A percentile compares a stretch with the other conserved stretches of the same genome.
Evolutionary conservation across 2,329 filamentous ascomycete genomes (phyloP).

Genomic region (Aureobasidium sp.): DNA sequence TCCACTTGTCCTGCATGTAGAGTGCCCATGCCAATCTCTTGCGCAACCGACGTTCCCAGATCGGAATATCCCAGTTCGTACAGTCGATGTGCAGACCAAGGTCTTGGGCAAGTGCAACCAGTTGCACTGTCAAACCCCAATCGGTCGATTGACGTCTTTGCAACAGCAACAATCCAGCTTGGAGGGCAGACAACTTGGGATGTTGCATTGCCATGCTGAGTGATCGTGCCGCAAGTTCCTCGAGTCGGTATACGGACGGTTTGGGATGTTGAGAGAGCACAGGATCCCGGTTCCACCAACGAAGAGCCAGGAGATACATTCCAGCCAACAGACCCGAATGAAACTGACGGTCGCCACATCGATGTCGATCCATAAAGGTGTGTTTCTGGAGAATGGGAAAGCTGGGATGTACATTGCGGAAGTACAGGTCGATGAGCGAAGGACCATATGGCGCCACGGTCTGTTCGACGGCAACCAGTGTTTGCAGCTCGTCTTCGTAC

Average conservation of each 20-base stretch:
- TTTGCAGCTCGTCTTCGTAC: slow-evolving; percentile 61
- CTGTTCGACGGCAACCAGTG: slow-evolving; percentile 66
- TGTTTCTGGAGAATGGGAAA: slow-evolving; percentile 79
- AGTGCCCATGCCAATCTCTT: slow-evolving; percentile 85
- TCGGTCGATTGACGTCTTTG: slow-evolving; percentile 71
- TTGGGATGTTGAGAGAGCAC: slow-evolving; percentile 57
- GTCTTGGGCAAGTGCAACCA: slow-evolving; percentile 82
- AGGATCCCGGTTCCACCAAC: slow-evolving; percentile 76
- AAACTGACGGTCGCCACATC: slow-evolving; percentile 64
- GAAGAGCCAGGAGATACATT: slow-evolving; percentile 77
- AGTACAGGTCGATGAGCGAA: slow-evolving; percentile 72
- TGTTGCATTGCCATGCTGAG: slow-evolving; percentile 71
- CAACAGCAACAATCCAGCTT: slow-evolving; percentile 67
- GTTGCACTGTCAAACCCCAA: slow-evolving; percentile 77
- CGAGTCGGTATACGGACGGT: slow-evolving; percentile 67
- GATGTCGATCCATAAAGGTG: slow-evolving; percentile 72
- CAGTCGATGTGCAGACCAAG: slow-evolving; percentile 86
- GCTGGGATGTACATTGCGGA: slow-evolving; percentile 69
- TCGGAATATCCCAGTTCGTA: slow-evolving; percentile 76
- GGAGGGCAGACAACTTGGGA: slow-evolving; percentile 74
- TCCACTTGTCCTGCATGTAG: slow-evolving; percentile 95
- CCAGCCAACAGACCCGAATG: slow-evolving; percentile 70
- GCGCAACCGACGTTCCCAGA: slow-evolving; percentile 77
- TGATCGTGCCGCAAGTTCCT: slow-evolving; percentile 65
- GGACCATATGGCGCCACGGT: slow-evolving; percentile 72